Base-by-base conservation (phyloP, 306 rosid species). In the Vigna angularis region DNA sequence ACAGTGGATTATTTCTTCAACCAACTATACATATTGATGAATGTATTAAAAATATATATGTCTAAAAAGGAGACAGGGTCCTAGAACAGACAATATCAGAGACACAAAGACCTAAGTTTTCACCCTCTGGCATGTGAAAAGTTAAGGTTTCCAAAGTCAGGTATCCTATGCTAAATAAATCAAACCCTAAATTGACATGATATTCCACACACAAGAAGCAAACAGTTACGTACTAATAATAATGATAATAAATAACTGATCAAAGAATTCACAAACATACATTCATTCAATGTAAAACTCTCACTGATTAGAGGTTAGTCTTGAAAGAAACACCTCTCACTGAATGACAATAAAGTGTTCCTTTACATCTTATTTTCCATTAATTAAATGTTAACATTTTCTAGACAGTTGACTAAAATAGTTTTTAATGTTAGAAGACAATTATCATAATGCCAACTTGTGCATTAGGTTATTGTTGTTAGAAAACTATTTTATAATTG, bases 131-230 rank as follows among this genome's bases (percentile, higher is more conserved):
- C 86, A 63, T 83, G 80, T 78, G 82, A 70, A 76, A 83, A 82
- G 89, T 71, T 81, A 85, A 62, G 86, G 86, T 83, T 86, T 86
- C 86, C 89, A 81, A 79, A 64, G 83, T 30, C 78, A 4, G 82
- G 89, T 73, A 88, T 88, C 89, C 88, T 68, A 86, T 88, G 89
- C 53, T 16, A 76, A 12, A 67, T 75, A 16, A 67, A 53, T 49
- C 74, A 52, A 71, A 75, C 82, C 38, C 45, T 73, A 83, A 10
- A 65, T 6, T 58, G 3, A 2, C 13, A 12, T 61, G 20, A 32
- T 44, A 49, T 16, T 63, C 36, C 14, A 28, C 72, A 48, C 16
- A 22, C 45, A 44, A 12, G 17, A 66, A 83, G 14, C 36, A 57
- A 83, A 78, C 36, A 10, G 18, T 45, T 32, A 12, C 51, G 3